phyloP scores from a whole-genome alignment of 345 rosid genomes.

The Rubroshorea leprosula region DNA sequence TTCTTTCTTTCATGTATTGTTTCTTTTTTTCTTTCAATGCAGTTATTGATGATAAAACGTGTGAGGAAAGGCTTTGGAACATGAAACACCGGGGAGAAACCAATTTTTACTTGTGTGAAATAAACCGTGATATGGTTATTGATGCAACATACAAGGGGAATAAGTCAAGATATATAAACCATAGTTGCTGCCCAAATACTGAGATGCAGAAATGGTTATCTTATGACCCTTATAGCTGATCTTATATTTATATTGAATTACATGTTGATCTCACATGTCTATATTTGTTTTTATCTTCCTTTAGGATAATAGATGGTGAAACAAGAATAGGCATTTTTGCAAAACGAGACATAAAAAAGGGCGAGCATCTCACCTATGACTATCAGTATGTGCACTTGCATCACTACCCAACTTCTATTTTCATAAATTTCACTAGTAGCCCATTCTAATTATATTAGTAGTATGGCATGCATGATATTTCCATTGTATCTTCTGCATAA shows the following conservation, averaged over 20 bases:
- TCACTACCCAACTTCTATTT: conserved; percentile 8
- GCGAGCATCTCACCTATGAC: conserved; percentile 92
- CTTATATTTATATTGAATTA: conserved; percentile 5
- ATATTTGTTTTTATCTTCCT: conserved; percentile 10
- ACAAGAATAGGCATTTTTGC: conserved; percentile 95
- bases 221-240: conserved; percentile 17
- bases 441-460: neutral
- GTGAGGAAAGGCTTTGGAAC: conserved; percentile 91
- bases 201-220: conserved; percentile 98
- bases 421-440: conserved; percentile 1
- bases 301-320: conserved; percentile 95
- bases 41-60: conserved; percentile 93
- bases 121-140: conserved; percentile 87
- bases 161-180: conserved; percentile 93
- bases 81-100: conserved; percentile 81
- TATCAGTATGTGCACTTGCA: conserved; percentile 63
- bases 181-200: conserved; percentile 87
- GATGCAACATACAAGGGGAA: conserved; percentile 96
- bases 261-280: conserved; percentile 12
- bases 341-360: conserved; percentile 59
- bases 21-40: conserved; percentile 15
- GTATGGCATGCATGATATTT: conserved; percentile 7
- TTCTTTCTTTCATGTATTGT: conserved; percentile 4
- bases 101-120: conserved; percentile 89
- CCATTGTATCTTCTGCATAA: neutral